phyloP scores from a whole-genome alignment of 305 asterid genomes.

The Solanum hybrid region DNA sequence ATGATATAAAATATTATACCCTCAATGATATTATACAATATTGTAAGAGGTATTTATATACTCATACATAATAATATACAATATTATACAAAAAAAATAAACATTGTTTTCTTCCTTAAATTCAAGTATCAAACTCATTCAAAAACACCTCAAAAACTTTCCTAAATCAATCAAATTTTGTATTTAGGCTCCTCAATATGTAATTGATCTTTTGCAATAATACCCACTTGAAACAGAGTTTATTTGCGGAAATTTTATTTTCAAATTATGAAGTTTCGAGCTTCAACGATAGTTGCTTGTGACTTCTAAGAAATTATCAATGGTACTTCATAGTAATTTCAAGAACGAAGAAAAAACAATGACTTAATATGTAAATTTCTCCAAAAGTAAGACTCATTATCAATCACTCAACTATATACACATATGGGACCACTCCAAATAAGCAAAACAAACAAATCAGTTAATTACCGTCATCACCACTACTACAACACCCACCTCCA shows the following conservation, averaged over 20 bases:
- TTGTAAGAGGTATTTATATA: background rate
- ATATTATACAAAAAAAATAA: too few species aligned
- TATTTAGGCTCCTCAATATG: background rate
- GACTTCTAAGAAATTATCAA: background rate
- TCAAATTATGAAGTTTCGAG: background rate
- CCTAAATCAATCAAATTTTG: background rate
- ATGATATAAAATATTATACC: background rate
- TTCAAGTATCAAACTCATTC: background rate
- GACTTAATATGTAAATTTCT: background rate
- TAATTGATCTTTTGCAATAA: background rate
- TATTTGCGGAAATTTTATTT: too few species aligned
- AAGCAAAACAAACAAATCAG: background rate
- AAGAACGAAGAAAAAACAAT: too few species aligned
- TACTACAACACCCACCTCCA: background rate
- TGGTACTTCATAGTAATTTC: background rate
- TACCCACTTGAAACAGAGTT: background rate
- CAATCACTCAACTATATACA: background rate
- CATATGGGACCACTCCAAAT: background rate
- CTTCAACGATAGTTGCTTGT: background rate
- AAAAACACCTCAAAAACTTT: background rate
- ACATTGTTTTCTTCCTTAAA: background rate
- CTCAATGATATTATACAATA: too few species aligned
- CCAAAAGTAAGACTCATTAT: background rate
- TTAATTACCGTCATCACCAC: background rate
- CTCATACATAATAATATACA: background rate